A percentile compares a stretch with the other conserved stretches of the same genome.
Evolutionary conservation across 2,329 filamentous ascomycete species (phyloP).

Genomic region (Tricladium varicosporioides): DNA sequence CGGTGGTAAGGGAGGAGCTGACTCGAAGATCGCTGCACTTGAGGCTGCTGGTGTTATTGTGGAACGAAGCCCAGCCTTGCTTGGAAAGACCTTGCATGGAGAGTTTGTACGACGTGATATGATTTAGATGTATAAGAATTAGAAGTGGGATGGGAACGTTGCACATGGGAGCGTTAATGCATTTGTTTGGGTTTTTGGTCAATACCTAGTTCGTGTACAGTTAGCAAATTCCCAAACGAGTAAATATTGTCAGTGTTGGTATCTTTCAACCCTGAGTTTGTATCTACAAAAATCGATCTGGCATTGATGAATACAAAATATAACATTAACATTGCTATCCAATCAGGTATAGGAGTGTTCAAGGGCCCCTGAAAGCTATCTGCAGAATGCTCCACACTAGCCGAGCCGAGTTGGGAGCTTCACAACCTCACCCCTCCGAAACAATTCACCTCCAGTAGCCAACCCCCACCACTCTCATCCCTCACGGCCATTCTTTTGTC

Average conservation of each 20-base stretch:
- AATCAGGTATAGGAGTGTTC: too few species aligned
- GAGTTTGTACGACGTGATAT: conserved; percentile 97
- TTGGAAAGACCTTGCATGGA: conserved; percentile 90
- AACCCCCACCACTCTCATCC: neutral
- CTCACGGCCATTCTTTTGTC: neutral
- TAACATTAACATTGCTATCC: neutral
- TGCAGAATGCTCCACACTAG: neutral
- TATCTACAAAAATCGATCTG: too few species aligned
- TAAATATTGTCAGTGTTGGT: conserved; percentile 5
- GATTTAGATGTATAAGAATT: conserved; percentile 56
- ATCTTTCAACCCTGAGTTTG: neutral
- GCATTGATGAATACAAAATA: neutral
- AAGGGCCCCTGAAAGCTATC: neutral
- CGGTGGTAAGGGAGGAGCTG: conserved; percentile 94
- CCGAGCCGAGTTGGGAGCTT: conserved; percentile 2
- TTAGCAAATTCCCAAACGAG: conserved; percentile 27
- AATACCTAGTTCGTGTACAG: conserved; percentile 36
- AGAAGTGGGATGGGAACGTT: conserved; percentile 24
- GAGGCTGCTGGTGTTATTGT: conserved; percentile 93
- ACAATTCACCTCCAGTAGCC: neutral
- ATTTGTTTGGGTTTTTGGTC: conserved; percentile 30
- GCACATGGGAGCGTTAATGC: conserved; percentile 30
- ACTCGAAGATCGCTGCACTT: conserved; percentile 96
- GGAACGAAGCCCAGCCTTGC: conserved; percentile 85
- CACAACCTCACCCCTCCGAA: neutral